Base-by-base conservation (phyloP, 1,284 basidiomycete genomes). In the Leccinum griseonigrum region DNA sequence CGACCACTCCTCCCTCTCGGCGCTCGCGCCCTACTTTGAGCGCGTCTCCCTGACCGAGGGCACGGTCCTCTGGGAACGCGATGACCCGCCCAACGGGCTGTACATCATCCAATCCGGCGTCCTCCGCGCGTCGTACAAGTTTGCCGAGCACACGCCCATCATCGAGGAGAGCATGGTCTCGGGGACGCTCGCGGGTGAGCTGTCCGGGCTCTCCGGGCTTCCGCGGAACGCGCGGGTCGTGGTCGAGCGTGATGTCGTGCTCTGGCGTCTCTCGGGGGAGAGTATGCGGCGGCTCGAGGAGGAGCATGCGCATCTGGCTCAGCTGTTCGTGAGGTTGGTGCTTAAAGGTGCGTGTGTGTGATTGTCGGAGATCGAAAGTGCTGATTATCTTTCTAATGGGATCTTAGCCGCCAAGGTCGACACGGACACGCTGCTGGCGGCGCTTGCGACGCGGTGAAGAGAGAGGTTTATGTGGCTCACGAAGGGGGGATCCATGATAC, bases 121-220 rank as follows among this genome's bases (percentile, higher is more conserved):
- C 36, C 80, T 97, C 43, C 82, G 91, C 13, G 95, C 95, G 0
- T 83, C 83, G 16, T 96, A 96, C 74, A 76, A 78, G 57, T 95
- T 94, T 71, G 85, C 86, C 10, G 85, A 88, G 57, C 85, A 90
- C 65, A 79, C 83, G 7, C 82, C 83, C 31, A 74, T 77, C 10
- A 85, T 94, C 54, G 88, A 92, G 69, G 92, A 94, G 76, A 92
- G 90, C 4, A 97, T 97, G 95, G 92, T 97, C 0, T 88, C 94
- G 1, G 95, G 94, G 1, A 94, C 94, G 0, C 78, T 97, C 5
- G 93, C 95, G 2, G 95, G 95, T 1, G 95, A 97, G 75, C 76
- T 97, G 59, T 90, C 91, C 0, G 90, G 90, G 40, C 77, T 98
- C 28, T 87, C 92, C 8, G 86, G 86, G 16, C 81, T 88, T 46